A percentile compares a stretch with the other conserved stretches of the same genome.
phyloP scores from a whole-genome alignment of 2,329 filamentous ascomycete genomes.

The Lecanicillium sp. region DNA sequence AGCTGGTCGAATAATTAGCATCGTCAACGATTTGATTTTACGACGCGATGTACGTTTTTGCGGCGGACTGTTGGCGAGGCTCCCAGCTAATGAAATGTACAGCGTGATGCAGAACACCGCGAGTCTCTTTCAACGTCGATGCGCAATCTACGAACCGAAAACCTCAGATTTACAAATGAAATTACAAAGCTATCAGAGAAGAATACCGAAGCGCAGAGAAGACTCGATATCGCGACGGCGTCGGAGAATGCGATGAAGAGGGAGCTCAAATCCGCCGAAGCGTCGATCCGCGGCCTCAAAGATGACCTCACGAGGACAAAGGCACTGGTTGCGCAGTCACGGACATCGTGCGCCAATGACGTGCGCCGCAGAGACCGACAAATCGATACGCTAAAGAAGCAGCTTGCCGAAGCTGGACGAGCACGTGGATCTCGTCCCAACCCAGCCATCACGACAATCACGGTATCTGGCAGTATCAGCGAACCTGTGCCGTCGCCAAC shows the following conservation, averaged over 20 bases:
- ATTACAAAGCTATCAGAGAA: conserved; percentile 51
- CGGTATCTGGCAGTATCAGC: conserved; percentile 46
- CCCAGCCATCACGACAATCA: conserved; percentile 48
- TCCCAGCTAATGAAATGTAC: conserved; percentile 15
- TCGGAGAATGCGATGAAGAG: conserved; percentile 62
- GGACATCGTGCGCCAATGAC: conserved; percentile 82
- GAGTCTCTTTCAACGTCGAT: conserved; percentile 76
- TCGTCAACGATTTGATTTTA: conserved; percentile 88
- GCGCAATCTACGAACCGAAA: conserved; percentile 66
- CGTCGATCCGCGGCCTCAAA: conserved; percentile 65
- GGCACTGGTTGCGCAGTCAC: conserved; percentile 70
- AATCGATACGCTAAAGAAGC: conserved; percentile 80
- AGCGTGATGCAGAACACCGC: conserved; percentile 85
- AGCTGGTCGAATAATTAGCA: conserved; percentile 81
- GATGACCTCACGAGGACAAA: conserved; percentile 79
- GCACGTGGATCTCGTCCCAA: conserved; percentile 50
- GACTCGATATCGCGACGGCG: conserved; percentile 53
- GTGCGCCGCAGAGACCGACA: conserved; percentile 84
- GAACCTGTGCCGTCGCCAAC: conserved; percentile 34
- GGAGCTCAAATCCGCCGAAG: conserved; percentile 67
- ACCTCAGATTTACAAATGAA: conserved; percentile 64
- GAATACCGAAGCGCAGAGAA: conserved; percentile 46
- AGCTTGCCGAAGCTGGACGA: conserved; percentile 64
- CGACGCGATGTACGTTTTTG: conserved; percentile 67
- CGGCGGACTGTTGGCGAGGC: too few species aligned